These are phyloP conservation scores for Capsella bursapastoris DNA, from an alignment of 345 rosid species.

Conservation along the genomic window DNA sequence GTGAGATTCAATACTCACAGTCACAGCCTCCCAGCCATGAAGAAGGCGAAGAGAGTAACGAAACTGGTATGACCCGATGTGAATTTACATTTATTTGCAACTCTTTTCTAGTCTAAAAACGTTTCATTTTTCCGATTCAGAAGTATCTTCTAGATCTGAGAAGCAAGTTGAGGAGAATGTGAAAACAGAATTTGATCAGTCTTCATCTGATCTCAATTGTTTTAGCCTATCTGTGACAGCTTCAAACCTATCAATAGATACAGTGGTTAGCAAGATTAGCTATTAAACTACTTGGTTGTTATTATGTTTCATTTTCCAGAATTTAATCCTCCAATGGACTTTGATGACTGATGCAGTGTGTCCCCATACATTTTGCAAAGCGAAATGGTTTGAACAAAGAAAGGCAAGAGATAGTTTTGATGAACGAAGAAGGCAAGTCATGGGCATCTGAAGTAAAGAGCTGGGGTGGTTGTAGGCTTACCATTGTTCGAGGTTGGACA, in stretches of 20 bases:
- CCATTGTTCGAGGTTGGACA: constrained; percentile 28
- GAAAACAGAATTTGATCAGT: background rate
- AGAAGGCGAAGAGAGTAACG: constrained; percentile 5
- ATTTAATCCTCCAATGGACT: background rate
- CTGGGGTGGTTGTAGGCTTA: background rate
- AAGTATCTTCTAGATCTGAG: background rate
- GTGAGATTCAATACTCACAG: constrained; percentile 15
- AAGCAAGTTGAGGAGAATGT: constrained; percentile 1
- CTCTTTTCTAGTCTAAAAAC: constrained; percentile 18
- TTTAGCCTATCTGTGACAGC: constrained; percentile 12
- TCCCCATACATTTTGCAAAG: constrained; percentile 24
- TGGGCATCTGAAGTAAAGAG: constrained; percentile 11
- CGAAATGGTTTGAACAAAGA: constrained; percentile 13
- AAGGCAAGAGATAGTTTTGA: constrained; percentile 23
- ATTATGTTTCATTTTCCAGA: background rate
- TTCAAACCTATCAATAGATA: constrained; percentile 11
- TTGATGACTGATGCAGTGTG: constrained; percentile 31
- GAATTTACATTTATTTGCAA: background rate
- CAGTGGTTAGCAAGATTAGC: constrained; percentile 12
- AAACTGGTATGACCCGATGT: background rate
- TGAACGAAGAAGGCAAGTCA: constrained; percentile 37
- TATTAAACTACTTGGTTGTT: background rate
- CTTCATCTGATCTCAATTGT: background rate
- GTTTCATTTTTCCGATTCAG: background rate
- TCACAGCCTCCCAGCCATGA: background rate